Evolutionary conservation across 2,329 filamentous ascomycete species (phyloP), one percentile per base, ranked within the genome.

Genomic region (Clarireedia monteithiana): DNA sequence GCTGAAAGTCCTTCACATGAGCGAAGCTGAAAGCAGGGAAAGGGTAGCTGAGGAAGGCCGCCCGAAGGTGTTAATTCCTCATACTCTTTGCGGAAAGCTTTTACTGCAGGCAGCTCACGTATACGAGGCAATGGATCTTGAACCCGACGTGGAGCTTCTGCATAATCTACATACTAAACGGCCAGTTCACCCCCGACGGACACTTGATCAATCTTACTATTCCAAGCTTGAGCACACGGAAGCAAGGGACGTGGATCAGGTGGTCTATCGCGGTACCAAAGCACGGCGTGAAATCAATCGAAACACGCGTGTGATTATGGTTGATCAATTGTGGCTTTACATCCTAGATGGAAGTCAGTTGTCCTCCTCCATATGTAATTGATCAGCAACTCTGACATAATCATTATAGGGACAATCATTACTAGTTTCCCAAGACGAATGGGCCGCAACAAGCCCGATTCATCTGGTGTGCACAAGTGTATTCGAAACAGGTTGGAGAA

Each of bases 291-390:
- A 54, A 40, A 55, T 52, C 4, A 12, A 23, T 20, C 59, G 47
- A 17, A 59, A 45, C 12, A 46, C 60, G 4, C 52, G 59, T 7
- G 56, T 74, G 0, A 58, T 74, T 6, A 75, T 75, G 72, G 72
- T 74, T 4, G 73, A 74, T 48, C 73, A 75, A 45, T 63, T 75
- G 0, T 75, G 73, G 73, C 65, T 75, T 62, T 75, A 70, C 66
- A 67, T 75, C 39, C 59, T 74, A 1, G 72, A 73, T 53, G 67
- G 67, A 27, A 44, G 64, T 63, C 64, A 61, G 55, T 53, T 7
- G 5, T 0, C 39, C 44, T 20, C 14, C 2, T 36, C 0, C 5
- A n/a, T 24, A 23, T 23, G 5, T 0, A 45, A 45, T 17, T 45
- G n/a, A 45, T 9, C 10, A 20, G 4, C 40, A 56, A 9, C 20